Percentiles rank a stretch among this genome's conserved stretches.
Evolutionary conservation across 495 filamentous ascomycete species (phyloP).

Genomic region (Penicillium cosmopolitanum): DNA sequence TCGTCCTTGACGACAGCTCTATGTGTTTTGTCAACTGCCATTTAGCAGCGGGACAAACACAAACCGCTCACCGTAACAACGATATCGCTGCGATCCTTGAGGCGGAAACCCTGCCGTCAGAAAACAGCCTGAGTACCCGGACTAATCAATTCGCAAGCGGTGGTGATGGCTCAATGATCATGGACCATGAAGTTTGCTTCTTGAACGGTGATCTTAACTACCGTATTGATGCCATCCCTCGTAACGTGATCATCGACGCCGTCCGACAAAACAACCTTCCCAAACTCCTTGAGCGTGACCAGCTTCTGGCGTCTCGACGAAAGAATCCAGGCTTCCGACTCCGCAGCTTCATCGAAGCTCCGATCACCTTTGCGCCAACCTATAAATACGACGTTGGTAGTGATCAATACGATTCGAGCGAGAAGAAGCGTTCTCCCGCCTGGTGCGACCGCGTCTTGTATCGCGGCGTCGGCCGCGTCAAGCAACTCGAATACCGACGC

Average conservation of each 20-base stretch:
- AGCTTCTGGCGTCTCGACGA: conserved; percentile 81
- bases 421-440: conserved; percentile 93
- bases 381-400: conserved; percentile 99
- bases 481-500: conserved; percentile 83
- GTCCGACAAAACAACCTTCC: conserved; percentile 75
- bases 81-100: conserved; percentile 92
- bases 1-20: conserved; percentile 88
- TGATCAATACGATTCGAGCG: conserved; percentile 89
- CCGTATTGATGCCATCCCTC: conserved; percentile 95
- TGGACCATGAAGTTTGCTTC: conserved; percentile 96
- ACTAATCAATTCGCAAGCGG: conserved; percentile 83
- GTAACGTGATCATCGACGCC: conserved; percentile 85
- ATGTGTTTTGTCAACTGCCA: conserved; percentile 98
- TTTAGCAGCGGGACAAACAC: conserved; percentile 89
- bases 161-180: conserved; percentile 92
- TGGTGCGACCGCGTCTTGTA: conserved; percentile 96
- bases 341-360: conserved; percentile 80
- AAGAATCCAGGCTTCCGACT: conserved; percentile 88
- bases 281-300: conserved; percentile 95
- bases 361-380: conserved; percentile 90
- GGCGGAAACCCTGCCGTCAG: conserved; percentile 66
- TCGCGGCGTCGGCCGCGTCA: conserved; percentile 78
- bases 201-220: conserved; percentile 98
- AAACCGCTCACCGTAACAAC: conserved; percentile 88
- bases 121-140: conserved; percentile 60